A percentile compares a stretch with the other conserved stretches of the same genome.
phyloP scores from a whole-genome alignment of 805 yeast species.

The Candida ovalis region DNA sequence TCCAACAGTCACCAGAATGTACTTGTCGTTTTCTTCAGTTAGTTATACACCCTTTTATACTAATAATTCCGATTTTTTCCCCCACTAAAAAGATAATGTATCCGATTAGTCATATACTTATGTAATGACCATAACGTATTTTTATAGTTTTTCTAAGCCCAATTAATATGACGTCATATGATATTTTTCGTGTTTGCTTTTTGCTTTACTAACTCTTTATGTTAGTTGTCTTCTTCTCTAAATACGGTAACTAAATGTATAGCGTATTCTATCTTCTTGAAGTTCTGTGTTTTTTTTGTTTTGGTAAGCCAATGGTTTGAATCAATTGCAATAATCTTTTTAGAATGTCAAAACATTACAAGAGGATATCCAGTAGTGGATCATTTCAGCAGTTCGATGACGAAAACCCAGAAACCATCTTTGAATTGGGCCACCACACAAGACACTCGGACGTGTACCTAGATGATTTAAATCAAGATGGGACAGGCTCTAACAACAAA shows the following conservation, averaged over 20 bases:
- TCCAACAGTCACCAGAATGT: background rate
- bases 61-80: no score
- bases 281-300: background rate
- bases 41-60: no score
- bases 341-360: slow-evolving; percentile 9
- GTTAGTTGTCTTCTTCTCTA: no score
- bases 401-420: slow-evolving; percentile 12
- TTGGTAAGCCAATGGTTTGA: background rate
- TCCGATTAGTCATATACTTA: no score
- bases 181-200: no score
- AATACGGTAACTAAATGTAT: no score
- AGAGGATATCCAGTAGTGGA: slow-evolving; percentile 8
- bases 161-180: no score
- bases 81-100: no score
- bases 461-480: background rate
- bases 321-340: background rate
- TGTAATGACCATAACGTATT: no score
- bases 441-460: slow-evolving; percentile 2
- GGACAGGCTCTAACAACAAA: slow-evolving; percentile 4
- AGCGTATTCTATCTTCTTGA: no score
- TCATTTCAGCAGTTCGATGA: slow-evolving; percentile 9
- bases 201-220: no score
- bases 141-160: no score
- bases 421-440: slow-evolving; percentile 8
- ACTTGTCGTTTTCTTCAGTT: background rate